Evolutionary conservation across 2,329 filamentous ascomycete genomes (phyloP), one percentile per base, ranked within the genome.

Genomic region (Rhinocladiella mackenziei): DNA sequence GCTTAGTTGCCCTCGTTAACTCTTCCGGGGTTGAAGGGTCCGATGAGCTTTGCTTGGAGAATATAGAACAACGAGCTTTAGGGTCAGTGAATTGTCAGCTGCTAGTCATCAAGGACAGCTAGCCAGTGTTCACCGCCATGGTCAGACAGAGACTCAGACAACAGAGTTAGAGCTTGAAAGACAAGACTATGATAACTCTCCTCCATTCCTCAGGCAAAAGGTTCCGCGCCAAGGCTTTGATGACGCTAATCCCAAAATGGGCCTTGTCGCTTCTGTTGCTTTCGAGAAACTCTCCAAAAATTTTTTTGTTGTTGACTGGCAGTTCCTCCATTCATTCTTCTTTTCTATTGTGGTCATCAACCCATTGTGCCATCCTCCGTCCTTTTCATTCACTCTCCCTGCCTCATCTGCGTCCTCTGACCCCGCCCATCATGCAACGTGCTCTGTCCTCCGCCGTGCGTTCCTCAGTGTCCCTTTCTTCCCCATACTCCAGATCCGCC

Each of bases 371-470:
- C 55, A 48, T 50, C 47, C 43, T 54, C 43, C 56, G 43, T 53
- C 47, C 48, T 56, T 53, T 49, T 55, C 55, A 56, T 48, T 56
- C 53, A 52, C 42, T 55, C 37, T 47, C 54, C 49, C 48, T 56
- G 45, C 45, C 50, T 60, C 35, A 15, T 39, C 15, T 32, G 42
- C 33, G 48, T 48, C 38, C 30, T 32, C 14, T 42, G 40, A 23
- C 35, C 14, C 56, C 57, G 56, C 55, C 60, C 73, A 86, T 70
- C 66, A 98, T 98, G 92, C 92, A 98, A 80, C 87, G 92, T 72
- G 89, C 89, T 73, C 79, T 98, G 65, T 81, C 86, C 66, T 87
- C 86, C 60, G 77, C 80, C 67, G 75, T 85, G 62, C 78, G 88
- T 75, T 82, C 87, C 66, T 86, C 88, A 59, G 81, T 83, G 75